These are phyloP conservation scores for Fraxinus sp. DNA, from an alignment of 305 asterid species.

Conservation along the genomic window DNA sequence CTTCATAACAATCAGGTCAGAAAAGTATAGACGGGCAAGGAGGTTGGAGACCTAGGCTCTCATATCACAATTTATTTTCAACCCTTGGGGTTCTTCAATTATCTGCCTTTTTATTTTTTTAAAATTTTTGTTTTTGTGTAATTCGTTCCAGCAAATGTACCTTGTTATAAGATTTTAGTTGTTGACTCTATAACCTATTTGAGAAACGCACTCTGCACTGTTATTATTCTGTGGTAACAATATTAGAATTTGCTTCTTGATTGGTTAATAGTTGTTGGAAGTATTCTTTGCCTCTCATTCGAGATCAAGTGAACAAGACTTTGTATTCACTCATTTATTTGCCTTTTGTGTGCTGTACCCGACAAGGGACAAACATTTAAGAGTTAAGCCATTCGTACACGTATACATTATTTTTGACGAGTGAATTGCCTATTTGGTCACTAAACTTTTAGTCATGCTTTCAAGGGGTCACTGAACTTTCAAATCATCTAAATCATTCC, in stretches of 20 bases:
- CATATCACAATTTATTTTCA: background rate
- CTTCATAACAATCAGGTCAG: constrained; percentile 56
- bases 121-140: background rate
- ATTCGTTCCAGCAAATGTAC: background rate
- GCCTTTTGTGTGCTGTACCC: background rate
- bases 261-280: background rate
- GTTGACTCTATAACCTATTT: background rate
- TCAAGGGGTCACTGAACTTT: too few relatives aligned
- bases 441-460: too few relatives aligned
- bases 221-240: background rate
- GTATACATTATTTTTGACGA: too few relatives aligned
- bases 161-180: background rate
- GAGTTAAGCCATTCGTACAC: background rate
- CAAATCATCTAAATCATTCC: too few relatives aligned
- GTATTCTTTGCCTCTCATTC: background rate
- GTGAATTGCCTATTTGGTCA: too few relatives aligned
- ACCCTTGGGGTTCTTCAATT: background rate
- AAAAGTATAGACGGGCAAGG: background rate
- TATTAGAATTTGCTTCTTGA: background rate
- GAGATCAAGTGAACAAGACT: background rate
- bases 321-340: background rate
- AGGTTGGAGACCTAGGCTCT: background rate
- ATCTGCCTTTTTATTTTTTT: too few relatives aligned
- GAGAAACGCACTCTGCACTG: background rate
- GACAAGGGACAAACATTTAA: background rate